Percentiles rank a stretch among this genome's conserved stretches.
These are phyloP conservation scores for Ophiostoma novo-ulmi DNA, from an alignment of 2,329 filamentous ascomycete species.

Conservation along the genomic window DNA sequence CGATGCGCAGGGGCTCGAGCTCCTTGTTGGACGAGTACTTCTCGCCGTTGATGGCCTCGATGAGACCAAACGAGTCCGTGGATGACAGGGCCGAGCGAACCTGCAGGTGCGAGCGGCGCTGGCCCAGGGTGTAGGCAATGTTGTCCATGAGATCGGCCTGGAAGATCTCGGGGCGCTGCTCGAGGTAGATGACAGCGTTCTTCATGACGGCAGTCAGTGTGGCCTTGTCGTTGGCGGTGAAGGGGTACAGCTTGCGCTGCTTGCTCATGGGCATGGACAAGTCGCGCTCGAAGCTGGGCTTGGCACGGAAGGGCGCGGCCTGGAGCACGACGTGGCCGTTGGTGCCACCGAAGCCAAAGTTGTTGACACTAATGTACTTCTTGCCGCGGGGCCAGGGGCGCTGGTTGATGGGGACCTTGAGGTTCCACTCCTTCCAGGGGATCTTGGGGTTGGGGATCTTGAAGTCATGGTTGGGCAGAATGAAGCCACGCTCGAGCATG, in stretches of 20 bases:
- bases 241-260: conserved; percentile 32
- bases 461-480: conserved; percentile 44
- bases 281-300: conserved; percentile 10
- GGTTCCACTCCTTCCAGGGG: conserved; percentile 33
- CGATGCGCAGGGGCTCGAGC: conserved; percentile 19
- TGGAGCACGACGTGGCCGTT: conserved; percentile 44
- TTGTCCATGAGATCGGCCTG: conserved; percentile 28
- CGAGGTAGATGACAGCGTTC: conserved; percentile 33
- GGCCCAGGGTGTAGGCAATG: conserved; percentile 34
- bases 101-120: conserved; percentile 32
- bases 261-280: conserved; percentile 19
- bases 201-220: conserved; percentile 33
- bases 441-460: conserved; percentile 40
- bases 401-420: conserved; percentile 35
- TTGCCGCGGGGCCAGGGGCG: conserved; percentile 39
- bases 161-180: not conserved
- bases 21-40: conserved; percentile 20
- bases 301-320: conserved; percentile 22
- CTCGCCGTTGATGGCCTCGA: conserved; percentile 29
- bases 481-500: conserved; percentile 37
- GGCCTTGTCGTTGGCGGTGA: conserved; percentile 38
- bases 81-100: conserved; percentile 10
- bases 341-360: conserved; percentile 43
- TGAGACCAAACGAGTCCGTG: conserved; percentile 29
- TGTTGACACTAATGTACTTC: conserved; percentile 42